Percentiles rank a stretch among this genome's conserved stretches.
Evolutionary conservation across 257 asterid genomes (phyloP).

Genomic region (Ilex asprella): DNA sequence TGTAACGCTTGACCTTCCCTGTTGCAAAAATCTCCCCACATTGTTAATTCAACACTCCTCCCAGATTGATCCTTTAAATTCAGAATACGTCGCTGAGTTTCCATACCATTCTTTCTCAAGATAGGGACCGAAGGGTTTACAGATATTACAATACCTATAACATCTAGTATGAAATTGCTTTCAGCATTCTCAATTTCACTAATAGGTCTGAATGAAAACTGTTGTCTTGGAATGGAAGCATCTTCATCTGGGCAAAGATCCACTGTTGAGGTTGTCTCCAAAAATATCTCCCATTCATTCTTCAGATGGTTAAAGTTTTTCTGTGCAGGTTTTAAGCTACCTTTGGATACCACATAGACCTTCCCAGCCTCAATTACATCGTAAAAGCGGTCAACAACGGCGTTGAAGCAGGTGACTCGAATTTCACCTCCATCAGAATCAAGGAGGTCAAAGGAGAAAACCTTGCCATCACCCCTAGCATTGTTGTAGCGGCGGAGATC

Average conservation of each 20-base stretch:
- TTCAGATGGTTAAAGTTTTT: conserved; percentile 92
- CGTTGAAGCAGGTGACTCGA: conserved; percentile 88
- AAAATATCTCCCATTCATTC: conserved; percentile 89
- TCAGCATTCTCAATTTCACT: conserved; percentile 72
- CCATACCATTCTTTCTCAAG: conserved; percentile 95
- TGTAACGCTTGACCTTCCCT: conserved; percentile 76
- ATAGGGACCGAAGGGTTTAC: conserved; percentile 92
- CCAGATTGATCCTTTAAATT: conserved; percentile 84
- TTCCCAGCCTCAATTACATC: conserved; percentile 72
- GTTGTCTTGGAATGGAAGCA: conserved; percentile 73
- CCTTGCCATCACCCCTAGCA: conserved; percentile 95
- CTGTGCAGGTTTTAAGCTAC: conserved; percentile 88
- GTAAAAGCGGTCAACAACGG: conserved; percentile 77
- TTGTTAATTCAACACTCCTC: conserved; percentile 66
- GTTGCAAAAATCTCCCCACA: conserved; percentile 97
- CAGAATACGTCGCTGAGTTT: conserved; percentile 78
- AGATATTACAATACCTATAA: conserved; percentile 65
- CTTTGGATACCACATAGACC: conserved; percentile 84
- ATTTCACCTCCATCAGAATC: conserved; percentile 97
- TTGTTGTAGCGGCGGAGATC: conserved; percentile 84
- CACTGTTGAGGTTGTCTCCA: conserved; percentile 64
- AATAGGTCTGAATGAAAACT: conserved; percentile 73
- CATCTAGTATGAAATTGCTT: conserved; percentile 73
- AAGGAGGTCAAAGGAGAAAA: conserved; percentile 89
- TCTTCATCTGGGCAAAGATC: conserved; percentile 88